A percentile compares a stretch with the other conserved stretches of the same genome.
These are phyloP conservation scores for Bruguiera parviflora DNA, from an alignment of 345 rosid genomes.

Conservation along the genomic window DNA sequence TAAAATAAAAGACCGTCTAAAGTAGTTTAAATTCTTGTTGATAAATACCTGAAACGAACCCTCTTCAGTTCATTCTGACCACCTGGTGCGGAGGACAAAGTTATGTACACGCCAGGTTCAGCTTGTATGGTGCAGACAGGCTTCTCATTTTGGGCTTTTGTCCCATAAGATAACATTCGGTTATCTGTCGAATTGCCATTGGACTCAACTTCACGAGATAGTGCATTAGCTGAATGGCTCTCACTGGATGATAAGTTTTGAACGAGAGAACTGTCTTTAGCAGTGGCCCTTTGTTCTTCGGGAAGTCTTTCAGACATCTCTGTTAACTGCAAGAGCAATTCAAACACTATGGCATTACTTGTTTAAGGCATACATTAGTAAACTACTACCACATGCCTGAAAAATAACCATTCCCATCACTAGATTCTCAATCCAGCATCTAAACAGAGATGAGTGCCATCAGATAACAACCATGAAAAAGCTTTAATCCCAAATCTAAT, in stretches of 20 bases:
- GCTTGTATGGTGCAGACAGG: slow-evolving; percentile 59
- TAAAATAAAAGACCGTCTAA: neutral
- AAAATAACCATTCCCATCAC: neutral
- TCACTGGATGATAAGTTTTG: slow-evolving; percentile 23
- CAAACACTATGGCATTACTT: slow-evolving; percentile 13
- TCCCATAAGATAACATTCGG: slow-evolving; percentile 36
- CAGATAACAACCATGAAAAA: too few relatives aligned
- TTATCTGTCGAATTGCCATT: slow-evolving; percentile 33
- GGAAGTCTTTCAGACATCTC: slow-evolving; percentile 50
- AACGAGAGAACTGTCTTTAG: slow-evolving; percentile 23
- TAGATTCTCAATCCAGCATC: too few relatives aligned
- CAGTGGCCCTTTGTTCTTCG: slow-evolving; percentile 28
- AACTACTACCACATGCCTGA: neutral
- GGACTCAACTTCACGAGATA: slow-evolving; percentile 36
- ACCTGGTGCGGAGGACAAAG: slow-evolving; percentile 52
- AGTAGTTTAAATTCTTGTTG: neutral
- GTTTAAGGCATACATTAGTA: neutral
- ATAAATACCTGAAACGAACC: slow-evolving; percentile 72
- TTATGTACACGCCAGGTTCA: slow-evolving; percentile 79
- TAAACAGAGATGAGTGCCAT: too few relatives aligned
- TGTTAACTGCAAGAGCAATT: slow-evolving; percentile 54
- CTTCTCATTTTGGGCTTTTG: slow-evolving; percentile 47
- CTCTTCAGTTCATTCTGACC: slow-evolving; percentile 77
- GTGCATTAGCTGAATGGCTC: slow-evolving; percentile 32
- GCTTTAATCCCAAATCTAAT: too few relatives aligned